Conservation (phyloP, 306 rosid species). For the Myrica gale region DNA sequence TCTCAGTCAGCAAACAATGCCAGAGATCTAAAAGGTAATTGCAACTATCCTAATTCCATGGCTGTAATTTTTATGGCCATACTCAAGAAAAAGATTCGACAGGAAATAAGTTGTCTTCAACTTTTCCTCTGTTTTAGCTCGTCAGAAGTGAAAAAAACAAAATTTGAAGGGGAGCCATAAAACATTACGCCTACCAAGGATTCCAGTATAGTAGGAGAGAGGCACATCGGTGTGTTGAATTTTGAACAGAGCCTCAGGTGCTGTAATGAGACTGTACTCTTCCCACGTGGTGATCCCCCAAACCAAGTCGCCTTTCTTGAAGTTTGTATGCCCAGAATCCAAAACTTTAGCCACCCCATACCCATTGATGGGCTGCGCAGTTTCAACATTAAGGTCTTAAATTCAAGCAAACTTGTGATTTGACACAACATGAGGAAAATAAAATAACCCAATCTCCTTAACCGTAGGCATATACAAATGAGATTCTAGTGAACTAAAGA, state of each 20-base stretch:
- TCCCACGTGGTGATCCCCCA: conserved; percentile 38
- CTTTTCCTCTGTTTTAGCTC: background rate
- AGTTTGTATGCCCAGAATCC: conserved; percentile 32
- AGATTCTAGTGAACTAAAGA: background rate
- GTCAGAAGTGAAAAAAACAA: background rate
- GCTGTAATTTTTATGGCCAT: background rate
- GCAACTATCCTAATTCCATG: background rate
- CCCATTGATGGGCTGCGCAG: conserved; percentile 35
- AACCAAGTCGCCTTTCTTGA: conserved; percentile 32
- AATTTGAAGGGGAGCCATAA: background rate
- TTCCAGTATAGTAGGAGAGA: conserved; percentile 37
- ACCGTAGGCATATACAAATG: background rate
- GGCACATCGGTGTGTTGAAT: conserved; percentile 35
- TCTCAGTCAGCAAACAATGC: background rate
- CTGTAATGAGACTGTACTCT: conserved; percentile 28
- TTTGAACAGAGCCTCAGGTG: conserved; percentile 5
- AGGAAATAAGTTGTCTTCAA: background rate
- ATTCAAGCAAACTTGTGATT: background rate
- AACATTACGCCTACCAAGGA: conserved; percentile 29
- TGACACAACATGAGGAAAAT: background rate
- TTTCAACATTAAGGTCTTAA: conserved; percentile 5
- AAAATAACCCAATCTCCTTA: background rate
- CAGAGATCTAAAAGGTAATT: background rate
- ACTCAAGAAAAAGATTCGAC: background rate
- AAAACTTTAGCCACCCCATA: conserved; percentile 33